Base-by-base conservation (phyloP, 495 filamentous ascomycete species). In the Penicillium taxi region DNA sequence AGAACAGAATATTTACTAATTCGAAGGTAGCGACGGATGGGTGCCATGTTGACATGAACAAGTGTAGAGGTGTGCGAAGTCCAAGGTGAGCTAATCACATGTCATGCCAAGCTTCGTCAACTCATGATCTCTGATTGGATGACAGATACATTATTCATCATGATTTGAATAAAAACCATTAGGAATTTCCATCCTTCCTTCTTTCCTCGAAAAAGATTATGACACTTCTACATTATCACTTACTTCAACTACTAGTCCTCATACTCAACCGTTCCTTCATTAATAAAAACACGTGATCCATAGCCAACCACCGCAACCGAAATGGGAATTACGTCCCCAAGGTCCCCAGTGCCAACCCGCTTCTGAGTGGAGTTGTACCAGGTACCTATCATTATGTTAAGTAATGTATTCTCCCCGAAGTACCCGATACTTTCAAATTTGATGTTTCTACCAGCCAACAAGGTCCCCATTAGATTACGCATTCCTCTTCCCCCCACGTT, bases 1-100 rank as follows among this genome's bases (percentile, higher is more conserved):
- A 98, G 74, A 37, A 95, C 87, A 12, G 91, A 93, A 59, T 84
- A 83, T 53, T 87, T 83, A 41, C 80, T 84, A 40, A 91, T 89
- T 30, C 85, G 73, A 36, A 91, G 75, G 48, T 91, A 91, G 45
- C 84, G 75, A 23, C 85, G 80, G 28, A 88, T 81, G 7, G 85
- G 86, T 21, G 85, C 78, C 86, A 91, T 94, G 38, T 14, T 47
- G 35, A 15, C n/a, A n/a, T n/a, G n/a, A n/a, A n/a, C n/a, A 34
- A 37, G 45, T 34, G 35, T 42, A 20, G 35, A 33, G 21, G 26
- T 7, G 26, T 13, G 12, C n/a, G 14, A 26, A 26, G 32, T 20
- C 21, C 33, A 26, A 41, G 26, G 27, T 41, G 38, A 32, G 23
- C 18, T 37, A 13, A 26, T 25, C 6, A 12, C n/a, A n/a, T n/a